phyloP scores from a whole-genome alignment of 257 asterid genomes.

The Scutellaria galericulata region DNA sequence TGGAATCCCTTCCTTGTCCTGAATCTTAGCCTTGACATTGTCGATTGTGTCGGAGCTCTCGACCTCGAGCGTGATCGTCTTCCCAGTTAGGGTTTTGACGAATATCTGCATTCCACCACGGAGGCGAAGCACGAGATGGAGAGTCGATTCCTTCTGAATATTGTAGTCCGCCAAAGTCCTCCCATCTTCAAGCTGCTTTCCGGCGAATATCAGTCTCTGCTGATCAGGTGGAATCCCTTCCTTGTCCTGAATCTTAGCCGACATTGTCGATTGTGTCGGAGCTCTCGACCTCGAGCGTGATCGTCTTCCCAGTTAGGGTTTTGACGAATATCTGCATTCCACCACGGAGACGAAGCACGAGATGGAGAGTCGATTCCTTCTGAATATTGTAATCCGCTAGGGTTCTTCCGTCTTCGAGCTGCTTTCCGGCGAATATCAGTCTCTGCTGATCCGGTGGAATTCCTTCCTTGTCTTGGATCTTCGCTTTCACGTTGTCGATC shows the following conservation, averaged over 20 bases:
- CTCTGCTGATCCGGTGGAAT: constrained; percentile 33
- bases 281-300: constrained; percentile 32
- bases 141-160: constrained; percentile 34
- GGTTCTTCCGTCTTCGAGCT: constrained; percentile 36
- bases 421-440: constrained; percentile 37
- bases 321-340: constrained; percentile 38
- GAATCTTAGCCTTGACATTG: constrained; percentile 30
- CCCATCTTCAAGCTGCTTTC: constrained; percentile 36
- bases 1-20: constrained; percentile 32
- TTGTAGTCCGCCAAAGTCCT: constrained; percentile 35
- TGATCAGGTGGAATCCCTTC: constrained; percentile 35
- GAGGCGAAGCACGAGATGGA: constrained; percentile 33
- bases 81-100: constrained; percentile 35
- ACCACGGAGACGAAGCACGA: constrained; percentile 34
- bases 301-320: constrained; percentile 34
- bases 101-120: constrained; percentile 39
- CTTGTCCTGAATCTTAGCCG: constrained; percentile 29
- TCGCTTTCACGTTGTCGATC: constrained; percentile 34
- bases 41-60: constrained; percentile 35
- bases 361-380: constrained; percentile 36
- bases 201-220: constrained; percentile 37
- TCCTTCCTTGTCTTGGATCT: constrained; percentile 33
- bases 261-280: constrained; percentile 32
- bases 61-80: constrained; percentile 32
- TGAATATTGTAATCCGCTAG: constrained; percentile 34